Evolutionary conservation across 2,329 filamentous ascomycete genomes (phyloP).

Genomic region (Graphilbum fragrans): DNA sequence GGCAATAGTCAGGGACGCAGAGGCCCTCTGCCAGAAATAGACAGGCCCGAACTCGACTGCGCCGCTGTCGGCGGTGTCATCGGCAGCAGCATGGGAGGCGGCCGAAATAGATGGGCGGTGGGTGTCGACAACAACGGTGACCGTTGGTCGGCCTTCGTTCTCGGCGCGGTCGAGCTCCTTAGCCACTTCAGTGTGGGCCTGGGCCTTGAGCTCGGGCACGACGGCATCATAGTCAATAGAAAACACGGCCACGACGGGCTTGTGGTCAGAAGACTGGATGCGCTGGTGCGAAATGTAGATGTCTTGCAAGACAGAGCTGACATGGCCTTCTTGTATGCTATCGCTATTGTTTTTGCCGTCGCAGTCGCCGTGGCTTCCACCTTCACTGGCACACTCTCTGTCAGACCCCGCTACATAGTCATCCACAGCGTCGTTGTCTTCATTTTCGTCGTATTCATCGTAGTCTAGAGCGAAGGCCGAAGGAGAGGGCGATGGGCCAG

Average conservation of each 20-base stretch:
- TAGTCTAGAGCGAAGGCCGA: no score
- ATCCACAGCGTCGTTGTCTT: constrained; percentile 27
- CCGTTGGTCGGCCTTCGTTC: constrained; percentile 31
- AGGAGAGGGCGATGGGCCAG: constrained; percentile 16
- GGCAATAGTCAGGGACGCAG: constrained; percentile 66
- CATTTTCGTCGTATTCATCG: constrained; percentile 45
- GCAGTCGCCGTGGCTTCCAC: background rate
- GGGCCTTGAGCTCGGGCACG: constrained; percentile 71
- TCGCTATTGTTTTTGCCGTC: constrained; percentile 5
- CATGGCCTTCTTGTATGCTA: background rate
- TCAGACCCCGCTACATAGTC: no score
- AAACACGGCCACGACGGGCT: constrained; percentile 77
- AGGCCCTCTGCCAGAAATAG: constrained; percentile 53
- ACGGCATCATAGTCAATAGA: constrained; percentile 77
- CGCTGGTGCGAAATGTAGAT: constrained; percentile 37
- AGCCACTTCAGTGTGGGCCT: constrained; percentile 75
- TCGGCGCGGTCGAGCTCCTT: constrained; percentile 70
- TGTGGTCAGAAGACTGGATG: constrained; percentile 78
- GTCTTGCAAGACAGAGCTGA: background rate
- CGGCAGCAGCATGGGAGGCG: constrained; percentile 14
- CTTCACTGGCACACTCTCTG: no score
- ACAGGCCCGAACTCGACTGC: constrained; percentile 69
- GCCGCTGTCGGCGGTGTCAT: constrained; percentile 2
- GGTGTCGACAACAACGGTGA: constrained; percentile 52
- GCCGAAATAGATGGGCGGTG: constrained; percentile 17